A percentile compares a stretch with the other conserved stretches of the same genome.
These are phyloP conservation scores for Ceratocystis destructans DNA, from an alignment of 2,329 filamentous ascomycete genomes.

Conservation along the genomic window DNA sequence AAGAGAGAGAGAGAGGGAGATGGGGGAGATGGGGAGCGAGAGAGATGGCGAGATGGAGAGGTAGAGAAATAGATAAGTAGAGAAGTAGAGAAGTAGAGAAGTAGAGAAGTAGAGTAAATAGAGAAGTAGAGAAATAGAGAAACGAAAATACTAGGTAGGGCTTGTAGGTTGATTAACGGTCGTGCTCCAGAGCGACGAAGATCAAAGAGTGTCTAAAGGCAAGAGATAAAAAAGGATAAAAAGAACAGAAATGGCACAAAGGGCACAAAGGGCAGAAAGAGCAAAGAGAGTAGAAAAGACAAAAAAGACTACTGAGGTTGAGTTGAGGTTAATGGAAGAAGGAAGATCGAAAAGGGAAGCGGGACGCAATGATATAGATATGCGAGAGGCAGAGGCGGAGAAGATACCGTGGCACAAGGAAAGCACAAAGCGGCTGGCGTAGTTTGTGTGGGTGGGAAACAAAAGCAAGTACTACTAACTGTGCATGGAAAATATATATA, in stretches of 20 bases:
- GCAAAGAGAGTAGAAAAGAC: neutral
- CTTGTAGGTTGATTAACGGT: neutral
- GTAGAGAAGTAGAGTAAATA: neutral
- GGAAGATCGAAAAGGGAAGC: neutral
- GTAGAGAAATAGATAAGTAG: neutral
- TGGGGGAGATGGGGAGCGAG: neutral
- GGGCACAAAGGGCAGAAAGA: neutral
- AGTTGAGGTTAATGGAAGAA: neutral
- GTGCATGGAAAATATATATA: too few species aligned
- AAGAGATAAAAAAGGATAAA: neutral
- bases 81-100: neutral
- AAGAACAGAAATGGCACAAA: neutral
- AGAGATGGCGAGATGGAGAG: neutral
- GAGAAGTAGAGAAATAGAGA: neutral
- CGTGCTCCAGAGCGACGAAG: conserved; percentile 5
- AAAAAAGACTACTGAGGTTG: neutral
- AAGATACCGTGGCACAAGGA: neutral
- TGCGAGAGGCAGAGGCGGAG: neutral
- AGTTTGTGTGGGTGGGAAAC: neutral
- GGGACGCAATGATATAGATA: neutral
- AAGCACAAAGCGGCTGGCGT: neutral
- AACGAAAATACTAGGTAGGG: neutral
- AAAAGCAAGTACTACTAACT: neutral
- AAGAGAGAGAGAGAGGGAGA: neutral
- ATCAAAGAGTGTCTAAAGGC: neutral